Percentiles rank a stretch among this genome's conserved stretches.
Conservation (phyloP, 2,329 filamentous ascomycete genomes). For the Colletotrichum sp. region DNA sequence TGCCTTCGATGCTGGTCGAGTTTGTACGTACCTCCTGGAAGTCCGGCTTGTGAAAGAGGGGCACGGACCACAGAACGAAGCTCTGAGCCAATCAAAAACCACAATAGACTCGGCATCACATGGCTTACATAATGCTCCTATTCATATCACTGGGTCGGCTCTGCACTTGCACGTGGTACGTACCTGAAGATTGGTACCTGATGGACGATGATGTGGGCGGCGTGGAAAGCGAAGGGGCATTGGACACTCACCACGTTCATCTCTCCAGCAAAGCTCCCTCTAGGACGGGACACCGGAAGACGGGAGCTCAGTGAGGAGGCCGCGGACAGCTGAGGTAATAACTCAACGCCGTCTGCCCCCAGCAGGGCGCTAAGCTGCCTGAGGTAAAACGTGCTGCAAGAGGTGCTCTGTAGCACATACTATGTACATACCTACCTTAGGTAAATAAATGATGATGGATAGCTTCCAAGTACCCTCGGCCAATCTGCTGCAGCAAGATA, state of each 20-base stretch:
- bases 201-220: not conserved
- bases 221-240: not conserved
- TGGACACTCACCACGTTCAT: not conserved
- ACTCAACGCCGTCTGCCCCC: not conserved
- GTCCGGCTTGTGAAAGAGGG: constrained; percentile 15
- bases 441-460: not conserved
- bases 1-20: not conserved
- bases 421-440: too few relatives aligned
- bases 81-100: not conserved
- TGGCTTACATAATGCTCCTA: not conserved
- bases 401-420: not conserved
- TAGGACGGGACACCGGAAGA: not conserved
- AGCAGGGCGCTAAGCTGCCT: not conserved
- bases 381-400: not conserved
- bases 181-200: not conserved
- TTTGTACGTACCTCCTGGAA: not conserved
- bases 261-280: not conserved
- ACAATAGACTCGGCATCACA: not conserved
- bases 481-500: not conserved
- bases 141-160: not conserved
- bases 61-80: not conserved
- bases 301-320: not conserved
- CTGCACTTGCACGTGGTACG: not conserved
- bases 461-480: not conserved
- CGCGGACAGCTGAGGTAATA: not conserved